Conservation (phyloP, 2,329 filamentous ascomycete genomes). For the Ophiocordyceps polyrhachis-furcata region DNA sequence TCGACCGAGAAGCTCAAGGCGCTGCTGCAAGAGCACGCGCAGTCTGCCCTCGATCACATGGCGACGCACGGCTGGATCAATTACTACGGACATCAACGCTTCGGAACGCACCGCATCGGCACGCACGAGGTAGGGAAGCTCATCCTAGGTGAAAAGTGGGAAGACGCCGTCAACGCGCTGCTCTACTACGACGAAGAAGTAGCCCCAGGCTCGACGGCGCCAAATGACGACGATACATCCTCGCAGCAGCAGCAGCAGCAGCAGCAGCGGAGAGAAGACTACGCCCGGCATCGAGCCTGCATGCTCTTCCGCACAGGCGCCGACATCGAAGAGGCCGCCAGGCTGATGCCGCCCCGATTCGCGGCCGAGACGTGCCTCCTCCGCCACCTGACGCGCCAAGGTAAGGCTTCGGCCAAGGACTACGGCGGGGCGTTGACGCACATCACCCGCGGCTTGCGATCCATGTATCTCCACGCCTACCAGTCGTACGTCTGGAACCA, state of each 20-base stretch:
- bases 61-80: slow-evolving; percentile 74
- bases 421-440: slow-evolving; percentile 63
- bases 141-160: slow-evolving; percentile 65
- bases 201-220: slow-evolving; percentile 21
- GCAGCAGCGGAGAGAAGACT: slow-evolving; percentile 47
- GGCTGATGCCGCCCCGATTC: slow-evolving; percentile 61
- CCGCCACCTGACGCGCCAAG: slow-evolving; percentile 44
- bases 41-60: slow-evolving; percentile 46
- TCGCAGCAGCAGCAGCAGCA: slow-evolving; percentile 14
- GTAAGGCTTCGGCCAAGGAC: slow-evolving; percentile 36
- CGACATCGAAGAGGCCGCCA: slow-evolving; percentile 39
- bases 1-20: slow-evolving; percentile 11
- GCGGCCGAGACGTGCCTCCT: slow-evolving; percentile 64
- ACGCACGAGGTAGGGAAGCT: slow-evolving; percentile 74
- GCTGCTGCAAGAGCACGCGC: slow-evolving; percentile 22
- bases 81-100: slow-evolving; percentile 94
- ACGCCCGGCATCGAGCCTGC: slow-evolving; percentile 60
- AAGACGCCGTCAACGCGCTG: slow-evolving; percentile 61
- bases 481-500: slow-evolving; percentile 92
- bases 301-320: slow-evolving; percentile 49
- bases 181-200: slow-evolving; percentile 51
- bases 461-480: slow-evolving; percentile 96
- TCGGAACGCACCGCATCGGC: slow-evolving; percentile 71
- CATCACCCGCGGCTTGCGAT: slow-evolving; percentile 64
- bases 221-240: slow-evolving; percentile 15